These are phyloP conservation scores for Aspergillus egyptiacus DNA, from an alignment of 495 filamentous ascomycete genomes.

Conservation along the genomic window DNA sequence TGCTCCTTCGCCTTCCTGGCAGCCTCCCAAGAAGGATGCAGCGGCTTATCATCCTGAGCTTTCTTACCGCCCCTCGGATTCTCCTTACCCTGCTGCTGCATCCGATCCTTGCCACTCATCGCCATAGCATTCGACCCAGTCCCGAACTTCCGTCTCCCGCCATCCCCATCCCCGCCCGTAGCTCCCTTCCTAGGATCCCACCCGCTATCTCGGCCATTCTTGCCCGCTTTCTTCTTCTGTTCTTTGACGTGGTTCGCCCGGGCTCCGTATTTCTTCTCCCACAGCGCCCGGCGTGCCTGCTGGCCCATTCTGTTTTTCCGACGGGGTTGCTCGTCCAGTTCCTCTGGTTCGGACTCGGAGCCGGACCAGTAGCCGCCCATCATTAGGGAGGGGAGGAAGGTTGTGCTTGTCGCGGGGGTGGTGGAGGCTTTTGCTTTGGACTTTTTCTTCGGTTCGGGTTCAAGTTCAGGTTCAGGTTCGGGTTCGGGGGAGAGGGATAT, in stretches of 20 bases:
- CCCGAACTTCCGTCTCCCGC: conserved; percentile 17
- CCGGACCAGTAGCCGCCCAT: conserved; percentile 92
- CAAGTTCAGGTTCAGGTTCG: conserved; percentile 23
- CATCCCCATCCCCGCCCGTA: conserved; percentile 23
- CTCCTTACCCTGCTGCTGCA: neutral
- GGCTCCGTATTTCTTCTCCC: conserved; percentile 86
- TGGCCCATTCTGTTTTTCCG: conserved; percentile 87
- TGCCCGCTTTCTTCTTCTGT: conserved; percentile 22
- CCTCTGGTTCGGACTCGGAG: conserved; percentile 59
- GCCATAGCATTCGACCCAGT: conserved; percentile 17
- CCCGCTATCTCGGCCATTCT: conserved; percentile 34
- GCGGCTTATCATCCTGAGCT: conserved; percentile 51
- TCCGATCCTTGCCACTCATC: neutral
- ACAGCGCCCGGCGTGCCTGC: conserved; percentile 73
- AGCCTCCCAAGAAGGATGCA: conserved; percentile 95
- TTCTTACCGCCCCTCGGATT: conserved; percentile 18
- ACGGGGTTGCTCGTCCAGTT: conserved; percentile 30
- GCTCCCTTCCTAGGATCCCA: conserved; percentile 47
- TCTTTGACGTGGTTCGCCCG: conserved; percentile 66
- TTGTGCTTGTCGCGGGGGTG: conserved; percentile 50
- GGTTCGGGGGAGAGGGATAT: conserved; percentile 28
- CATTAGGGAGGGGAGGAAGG: conserved; percentile 78
- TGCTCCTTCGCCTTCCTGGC: conserved; percentile 77
- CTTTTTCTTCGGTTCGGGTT: conserved; percentile 38
- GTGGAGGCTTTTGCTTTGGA: conserved; percentile 30